phyloP scores from a whole-genome alignment of 768 basidiomycete species.

The Nidularia sp. region DNA sequence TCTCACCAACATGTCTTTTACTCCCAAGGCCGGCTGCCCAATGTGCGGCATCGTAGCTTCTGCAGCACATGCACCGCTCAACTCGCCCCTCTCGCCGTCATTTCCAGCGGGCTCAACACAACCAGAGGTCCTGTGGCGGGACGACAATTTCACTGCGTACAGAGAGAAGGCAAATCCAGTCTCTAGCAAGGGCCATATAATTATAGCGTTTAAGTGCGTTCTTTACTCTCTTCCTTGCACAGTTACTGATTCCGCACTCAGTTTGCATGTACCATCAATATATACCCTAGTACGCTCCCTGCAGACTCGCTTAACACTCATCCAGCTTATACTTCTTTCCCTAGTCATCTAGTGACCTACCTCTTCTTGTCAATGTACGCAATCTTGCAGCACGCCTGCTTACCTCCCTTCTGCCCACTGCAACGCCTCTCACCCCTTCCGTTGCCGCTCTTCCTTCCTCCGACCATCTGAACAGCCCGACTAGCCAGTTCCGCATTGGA shows the following conservation, averaged over 20 bases:
- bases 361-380: slow-evolving; percentile 61
- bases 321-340: neutral
- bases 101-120: slow-evolving; percentile 43
- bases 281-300: slow-evolving; percentile 55
- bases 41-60: slow-evolving; percentile 71
- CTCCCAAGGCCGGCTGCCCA: slow-evolving; percentile 67
- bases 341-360: slow-evolving; percentile 73
- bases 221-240: slow-evolving; percentile 6
- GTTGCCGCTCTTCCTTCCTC: slow-evolving; percentile 19
- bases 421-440: slow-evolving; percentile 29
- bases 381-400: slow-evolving; percentile 57
- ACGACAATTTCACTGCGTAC: slow-evolving; percentile 75
- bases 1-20: slow-evolving; percentile 39
- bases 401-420: slow-evolving; percentile 34
- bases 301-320: neutral
- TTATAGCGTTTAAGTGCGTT: slow-evolving; percentile 69
- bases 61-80: slow-evolving; percentile 39
- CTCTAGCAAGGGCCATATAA: slow-evolving; percentile 68
- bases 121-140: slow-evolving; percentile 68
- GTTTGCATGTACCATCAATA: slow-evolving; percentile 75
- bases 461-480: slow-evolving; percentile 22
- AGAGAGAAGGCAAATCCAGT: slow-evolving; percentile 67
- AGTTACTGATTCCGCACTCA: slow-evolving; percentile 18
- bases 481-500: slow-evolving; percentile 55
- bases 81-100: slow-evolving; percentile 40